Base-by-base conservation (phyloP, 1,139 yeast genomes). In the Protomyces arabidopsidicola region DNA sequence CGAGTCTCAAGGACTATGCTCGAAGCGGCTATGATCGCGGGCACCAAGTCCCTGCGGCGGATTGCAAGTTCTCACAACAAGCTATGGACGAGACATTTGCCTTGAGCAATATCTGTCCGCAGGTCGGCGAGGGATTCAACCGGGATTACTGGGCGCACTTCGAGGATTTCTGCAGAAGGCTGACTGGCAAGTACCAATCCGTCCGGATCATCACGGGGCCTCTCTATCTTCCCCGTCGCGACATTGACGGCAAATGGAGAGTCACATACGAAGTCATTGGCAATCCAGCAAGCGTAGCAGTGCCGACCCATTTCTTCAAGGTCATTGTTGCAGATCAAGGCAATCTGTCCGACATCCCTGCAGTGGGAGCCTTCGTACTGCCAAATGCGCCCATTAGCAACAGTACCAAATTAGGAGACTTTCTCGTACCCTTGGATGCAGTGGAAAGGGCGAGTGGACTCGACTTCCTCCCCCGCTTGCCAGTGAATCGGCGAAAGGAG, bases 111-210 rank as follows among this genome's bases (percentile, higher is more conserved):
- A 93, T 93, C 81, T 84, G 96, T 10, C 99, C 99, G 0, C 99
- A 93, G 75, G 96, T 93, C 1, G 98, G 98, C 5, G 96, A 88
- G 3, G 98, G 98, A 0, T 93, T 93, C 78, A 93, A 93, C 76
- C 81, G 98, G 69, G 98, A 93, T 74, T 90, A 86, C 70, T 93
- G 99, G 99, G 96, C 97, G 0, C 97, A 90, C 75, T 84, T 95
- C 67, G 99, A 93, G 75, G 88, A 88, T 71, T 93, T 93, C 73
- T 85, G 86, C 62, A 81, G 99, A 67, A 79, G 89, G 64, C 79
- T 93, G 68, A 87, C 96, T 4, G 71, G 76, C 20, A 79, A 79
- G 61, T 93, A 88, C 74, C 82, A 82, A 65, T 81, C 84, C 60
- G 96, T 95, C 14, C 80, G 97, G 66, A 81, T 93, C 55, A 86